Percentiles rank a stretch among this genome's conserved stretches.
These are phyloP conservation scores for Penicillium angulare DNA, from an alignment of 495 filamentous ascomycete genomes.

Conservation along the genomic window DNA sequence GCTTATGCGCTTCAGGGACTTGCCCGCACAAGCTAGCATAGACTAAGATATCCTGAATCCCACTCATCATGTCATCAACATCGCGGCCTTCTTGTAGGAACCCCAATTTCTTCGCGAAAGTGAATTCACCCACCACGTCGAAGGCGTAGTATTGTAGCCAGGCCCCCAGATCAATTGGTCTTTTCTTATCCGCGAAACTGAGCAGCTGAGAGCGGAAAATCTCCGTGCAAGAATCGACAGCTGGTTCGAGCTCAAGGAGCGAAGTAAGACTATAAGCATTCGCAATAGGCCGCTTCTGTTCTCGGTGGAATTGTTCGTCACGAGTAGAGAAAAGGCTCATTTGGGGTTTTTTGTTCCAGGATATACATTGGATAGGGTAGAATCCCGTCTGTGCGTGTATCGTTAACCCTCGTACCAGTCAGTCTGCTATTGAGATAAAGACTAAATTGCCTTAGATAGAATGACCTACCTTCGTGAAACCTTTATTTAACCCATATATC, in stretches of 20 bases:
- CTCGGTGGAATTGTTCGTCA: slow-evolving; percentile 65
- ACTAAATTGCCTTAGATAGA: no score
- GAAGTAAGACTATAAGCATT: slow-evolving; percentile 43
- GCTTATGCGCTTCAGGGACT: slow-evolving; percentile 6
- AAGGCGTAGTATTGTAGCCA: slow-evolving; percentile 55
- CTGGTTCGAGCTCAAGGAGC: slow-evolving; percentile 43
- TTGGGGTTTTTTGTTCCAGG: no score
- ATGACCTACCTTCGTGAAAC: slow-evolving; percentile 61
- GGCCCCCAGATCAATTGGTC: slow-evolving; percentile 54
- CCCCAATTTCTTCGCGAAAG: slow-evolving; percentile 11
- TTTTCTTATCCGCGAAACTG: slow-evolving; percentile 43
- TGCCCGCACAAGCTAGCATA: slow-evolving; percentile 12
- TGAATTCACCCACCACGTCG: slow-evolving; percentile 51
- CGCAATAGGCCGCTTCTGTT: slow-evolving; percentile 57
- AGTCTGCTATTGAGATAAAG: no score
- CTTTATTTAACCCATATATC: slow-evolving; percentile 74
- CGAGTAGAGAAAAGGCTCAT: slow-evolving; percentile 72
- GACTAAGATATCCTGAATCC: slow-evolving; percentile 1
- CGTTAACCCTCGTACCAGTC: slow-evolving; percentile 41
- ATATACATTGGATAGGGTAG: no score
- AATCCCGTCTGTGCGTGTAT: slow-evolving; percentile 58
- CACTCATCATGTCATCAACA: slow-evolving; percentile 10
- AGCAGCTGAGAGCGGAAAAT: slow-evolving; percentile 34
- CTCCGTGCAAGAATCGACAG: slow-evolving; percentile 42
- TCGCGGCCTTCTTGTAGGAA: slow-evolving; percentile 12